These are phyloP conservation scores for Ramichloridium luteum DNA, from an alignment of 2,329 filamentous ascomycete genomes.

Conservation along the genomic window DNA sequence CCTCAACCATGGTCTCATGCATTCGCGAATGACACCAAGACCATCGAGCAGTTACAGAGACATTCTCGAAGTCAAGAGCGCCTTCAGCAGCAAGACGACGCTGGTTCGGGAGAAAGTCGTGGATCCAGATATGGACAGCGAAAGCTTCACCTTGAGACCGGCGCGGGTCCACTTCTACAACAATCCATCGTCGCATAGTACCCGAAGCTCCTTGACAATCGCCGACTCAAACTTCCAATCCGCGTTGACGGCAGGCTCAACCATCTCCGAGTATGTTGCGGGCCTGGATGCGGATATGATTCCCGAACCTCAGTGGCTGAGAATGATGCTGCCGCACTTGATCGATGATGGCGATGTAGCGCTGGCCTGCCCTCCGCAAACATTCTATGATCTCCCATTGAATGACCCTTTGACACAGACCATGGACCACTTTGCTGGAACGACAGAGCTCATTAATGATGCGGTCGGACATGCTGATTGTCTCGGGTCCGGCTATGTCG, in stretches of 20 bases:
- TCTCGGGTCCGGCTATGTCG: conserved; percentile 51
- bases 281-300: conserved; percentile 59
- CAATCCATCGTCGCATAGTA: too few relatives aligned
- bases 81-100: too few relatives aligned
- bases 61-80: too few relatives aligned
- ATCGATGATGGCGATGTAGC: conserved; percentile 44
- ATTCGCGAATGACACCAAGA: too few relatives aligned
- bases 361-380: conserved; percentile 48
- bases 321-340: conserved; percentile 47
- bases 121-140: not conserved
- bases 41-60: too few relatives aligned
- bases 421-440: conserved; percentile 47
- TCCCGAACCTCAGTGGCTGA: conserved; percentile 48
- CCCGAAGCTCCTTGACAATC: not conserved
- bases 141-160: not conserved
- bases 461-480: conserved; percentile 46
- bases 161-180: not conserved
- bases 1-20: conserved; percentile 42
- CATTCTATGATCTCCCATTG: conserved; percentile 50
- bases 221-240: not conserved
- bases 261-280: conserved; percentile 44
- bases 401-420: conserved; percentile 48
- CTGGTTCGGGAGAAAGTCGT: too few relatives aligned
- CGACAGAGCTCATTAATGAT: conserved; percentile 37
- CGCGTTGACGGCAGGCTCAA: not conserved